Evolutionary conservation across 208 protist species (phyloP), one percentile per base, ranked within the genome.

Genomic region (Crithidia bombi): DNA sequence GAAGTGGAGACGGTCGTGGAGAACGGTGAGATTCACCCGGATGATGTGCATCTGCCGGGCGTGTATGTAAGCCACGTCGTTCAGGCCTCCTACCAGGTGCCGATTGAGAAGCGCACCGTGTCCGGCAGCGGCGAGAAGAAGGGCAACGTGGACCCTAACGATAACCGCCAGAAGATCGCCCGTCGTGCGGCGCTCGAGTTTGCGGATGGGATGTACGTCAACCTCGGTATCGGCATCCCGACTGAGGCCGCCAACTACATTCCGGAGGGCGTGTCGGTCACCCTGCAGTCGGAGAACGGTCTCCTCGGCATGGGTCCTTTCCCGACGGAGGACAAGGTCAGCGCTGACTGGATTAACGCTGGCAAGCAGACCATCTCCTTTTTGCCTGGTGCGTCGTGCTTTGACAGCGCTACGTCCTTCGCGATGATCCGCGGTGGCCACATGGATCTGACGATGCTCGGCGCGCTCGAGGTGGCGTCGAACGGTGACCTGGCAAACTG

Each of bases 401-500:
- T 99, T 81, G 88, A 90, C 62, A 94, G 83, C 55, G 73, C 85
- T 15, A 87, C 91, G 23, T 99, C 97, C 12, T 99, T 99, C 73
- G 96, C 87, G 7, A 99, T 99, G 97, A 99, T 99, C 64, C 89
- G 98, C 67, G 98, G 97, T 57, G 95, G 89, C 21, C 96, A 98
- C 68, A 96, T 99, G 69, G 82, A 98, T 74, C 77, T 99, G 15
- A 99, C 98, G 52, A 98, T 99, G 79, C 85, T 99, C 26, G 98
- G 98, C 38, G 98, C 93, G 32, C 90, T 99, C 61, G 89, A 99
- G 78, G 98, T 99, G 10, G 74, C 89, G 10, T 54, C 76, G 1
- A 92, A 89, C 65, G 98, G 98, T 47, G 98, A 99, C 73, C 81
- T 99, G 0, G 98, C 98, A 14, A 99, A 99, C 88, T 99, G 97